Base-by-base conservation (phyloP, 1,139 yeast genomes). In the Sugiyamaella xylanicola region DNA sequence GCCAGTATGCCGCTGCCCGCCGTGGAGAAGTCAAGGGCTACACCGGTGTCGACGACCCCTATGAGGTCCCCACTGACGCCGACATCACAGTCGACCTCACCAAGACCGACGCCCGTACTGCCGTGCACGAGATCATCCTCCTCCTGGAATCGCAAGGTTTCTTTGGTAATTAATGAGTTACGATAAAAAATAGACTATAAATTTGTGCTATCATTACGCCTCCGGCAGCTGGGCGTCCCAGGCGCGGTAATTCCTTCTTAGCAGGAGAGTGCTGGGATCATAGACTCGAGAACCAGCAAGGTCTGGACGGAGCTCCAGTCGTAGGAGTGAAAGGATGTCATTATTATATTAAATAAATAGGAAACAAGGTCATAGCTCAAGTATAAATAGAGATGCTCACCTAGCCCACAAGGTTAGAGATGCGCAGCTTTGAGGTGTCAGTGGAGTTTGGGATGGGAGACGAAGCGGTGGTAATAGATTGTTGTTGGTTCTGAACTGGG, bases 101-200 rank as follows among this genome's bases (percentile, higher is more conserved):
- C 47, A 76, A 76, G 56, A 80, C 79, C 54, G 76, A 79, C 44
- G 77, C 81, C 54, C 75, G 82, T 59, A 81, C 83, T 55, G 85
- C 87, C 53, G 87, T 91, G 55, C 87, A 82, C 68, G 84, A 85
- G 68, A 81, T 88, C 61, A 85, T 87, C 36, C 75, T 82, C 59
- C 79, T 83, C 68, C 80, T 92, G 66, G 89, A 87, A 72, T 82
- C 85, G 63, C 89, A 90, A 74, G 96, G 95, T 35, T 90, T 86
- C 75, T 87, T 83, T 59, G 78, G 78, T 3, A 70, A 69, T 59
- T 72, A 68, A 46, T 16, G 35, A 37, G 37, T 32, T 40, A 39
- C 21, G 35, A 45, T 17, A 41, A 11, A 41, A 41, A 41, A 20
- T n/a, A n/a, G 15, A 32, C 8, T 32, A 32, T 8, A 32, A 32